Evolutionary conservation across 1,284 basidiomycete genomes (phyloP), one percentile per base, ranked within the genome.

Genomic region (Abortiporus biennis): DNA sequence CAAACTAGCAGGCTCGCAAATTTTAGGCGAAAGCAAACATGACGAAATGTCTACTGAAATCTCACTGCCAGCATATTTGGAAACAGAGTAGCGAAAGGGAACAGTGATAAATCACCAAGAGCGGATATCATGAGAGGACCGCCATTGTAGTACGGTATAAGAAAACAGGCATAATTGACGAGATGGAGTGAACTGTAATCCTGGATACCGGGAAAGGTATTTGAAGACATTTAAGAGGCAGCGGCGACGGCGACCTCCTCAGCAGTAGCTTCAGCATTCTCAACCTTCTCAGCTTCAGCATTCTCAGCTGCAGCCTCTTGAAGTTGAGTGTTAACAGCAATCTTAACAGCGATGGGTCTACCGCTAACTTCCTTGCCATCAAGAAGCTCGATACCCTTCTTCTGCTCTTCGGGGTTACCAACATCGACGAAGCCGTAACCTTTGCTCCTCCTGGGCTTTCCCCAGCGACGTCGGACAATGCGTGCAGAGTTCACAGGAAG

Each of bases 381-480:
- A 52, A 91, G 74, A 52, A 79, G 76, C 43, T 73, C 75, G 50
- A 95, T 85, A 32, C 90, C 92, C 69, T 90, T 89, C 61, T 81
- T 64, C 71, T 94, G 92, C 64, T 90, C 78, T 52, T 78, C 81
- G 60, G 91, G 84, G 54, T 72, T 72, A 48, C 86, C 88, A 48
- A 94, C 86, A 54, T 93, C 91, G 56, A 95, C 92, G 59, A 95
- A 95, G 45, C 90, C 93, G 62, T 92, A 96, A 47, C 92, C 92
- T 68, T 93, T 94, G 72, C 85, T 89, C 68, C 76, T 85, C 61
- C 83, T 77, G 50, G 83, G 80, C 42, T 78, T 75, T 11, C 87
- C 86, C 73, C 78, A 90, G 58, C 85, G 82, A 56, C 83, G 75
- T 58, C 80, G 81, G 54, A 94, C 88, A 50, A 96, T 85, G 53